These are phyloP conservation scores for Leccinum subtestaceum DNA, from an alignment of 768 basidiomycete genomes.

Conservation along the genomic window DNA sequence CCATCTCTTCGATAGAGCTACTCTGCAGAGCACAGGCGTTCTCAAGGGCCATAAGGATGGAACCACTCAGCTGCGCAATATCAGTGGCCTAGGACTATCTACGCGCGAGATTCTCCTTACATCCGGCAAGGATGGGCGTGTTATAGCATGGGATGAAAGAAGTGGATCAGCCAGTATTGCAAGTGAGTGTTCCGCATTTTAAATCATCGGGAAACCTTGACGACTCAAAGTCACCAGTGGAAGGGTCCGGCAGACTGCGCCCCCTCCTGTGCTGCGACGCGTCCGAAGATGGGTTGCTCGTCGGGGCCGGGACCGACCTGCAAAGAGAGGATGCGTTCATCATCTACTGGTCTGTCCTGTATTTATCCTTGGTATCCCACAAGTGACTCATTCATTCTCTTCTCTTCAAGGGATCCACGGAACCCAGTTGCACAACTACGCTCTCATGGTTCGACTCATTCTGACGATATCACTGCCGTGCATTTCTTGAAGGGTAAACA, in stretches of 20 bases:
- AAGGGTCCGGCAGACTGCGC: slow-evolving; percentile 39
- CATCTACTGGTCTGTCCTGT: slow-evolving; percentile 66
- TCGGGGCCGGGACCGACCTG: slow-evolving; percentile 83
- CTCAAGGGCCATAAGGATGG: slow-evolving; percentile 57
- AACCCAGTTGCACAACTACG: slow-evolving; percentile 66
- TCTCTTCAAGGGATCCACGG: slow-evolving; percentile 72
- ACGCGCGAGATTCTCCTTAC: slow-evolving; percentile 51
- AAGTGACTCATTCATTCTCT: not conserved
- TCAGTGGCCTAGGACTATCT: slow-evolving; percentile 40
- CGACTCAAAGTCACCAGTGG: slow-evolving; percentile 49
- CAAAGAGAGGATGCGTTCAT: slow-evolving; percentile 80
- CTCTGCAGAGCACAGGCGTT: slow-evolving; percentile 43
- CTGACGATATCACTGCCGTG: slow-evolving; percentile 86
- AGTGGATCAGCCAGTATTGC: slow-evolving; percentile 48
- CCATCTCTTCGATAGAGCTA: slow-evolving; percentile 60
- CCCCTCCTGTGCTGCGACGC: slow-evolving; percentile 67
- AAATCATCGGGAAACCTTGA: slow-evolving; percentile 23
- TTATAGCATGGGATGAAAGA: slow-evolving; percentile 76
- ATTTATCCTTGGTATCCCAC: not conserved
- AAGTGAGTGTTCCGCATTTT: slow-evolving; percentile 44
- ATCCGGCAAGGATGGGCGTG: slow-evolving; percentile 67
- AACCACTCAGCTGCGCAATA: slow-evolving; percentile 53
- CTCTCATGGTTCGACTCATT: slow-evolving; percentile 83
- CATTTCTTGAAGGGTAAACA: slow-evolving; percentile 40
- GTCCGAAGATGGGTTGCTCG: slow-evolving; percentile 63